Percentiles rank a stretch among this genome's conserved stretches.
Conservation (phyloP, 2,329 filamentous ascomycete species). For the Pseudogymnoascus sp. region DNA sequence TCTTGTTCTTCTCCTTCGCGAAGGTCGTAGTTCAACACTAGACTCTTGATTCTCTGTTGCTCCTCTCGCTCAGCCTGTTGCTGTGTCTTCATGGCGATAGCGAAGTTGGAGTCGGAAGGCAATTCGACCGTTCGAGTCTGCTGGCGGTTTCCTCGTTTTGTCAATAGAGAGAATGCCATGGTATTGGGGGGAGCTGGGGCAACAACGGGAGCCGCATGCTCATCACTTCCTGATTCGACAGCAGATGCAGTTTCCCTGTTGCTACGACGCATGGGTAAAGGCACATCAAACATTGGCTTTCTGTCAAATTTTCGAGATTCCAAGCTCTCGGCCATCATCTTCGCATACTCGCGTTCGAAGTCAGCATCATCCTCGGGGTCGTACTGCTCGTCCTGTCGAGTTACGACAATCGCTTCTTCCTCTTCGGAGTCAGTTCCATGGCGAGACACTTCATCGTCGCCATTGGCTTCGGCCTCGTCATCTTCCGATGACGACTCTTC, state of each 20-base stretch:
- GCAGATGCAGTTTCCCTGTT: conserved; percentile 48
- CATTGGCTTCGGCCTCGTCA: conserved; percentile 43
- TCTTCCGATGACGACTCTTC: conserved; percentile 36
- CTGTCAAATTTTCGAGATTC: conserved; percentile 95
- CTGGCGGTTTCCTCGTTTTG: conserved; percentile 91
- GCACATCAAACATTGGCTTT: conserved; percentile 91
- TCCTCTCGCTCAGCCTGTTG: conserved; percentile 93
- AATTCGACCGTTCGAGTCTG: conserved; percentile 87
- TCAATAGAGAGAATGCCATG: conserved; percentile 96
- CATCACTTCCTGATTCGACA: conserved; percentile 34
- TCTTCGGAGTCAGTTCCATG: conserved; percentile 59
- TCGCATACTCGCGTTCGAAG: conserved; percentile 95
- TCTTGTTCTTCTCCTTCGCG: conserved; percentile 73
- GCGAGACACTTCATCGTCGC: conserved; percentile 42
- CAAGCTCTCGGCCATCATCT: conserved; percentile 95
- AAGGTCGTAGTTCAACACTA: conserved; percentile 94
- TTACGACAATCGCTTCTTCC: conserved; percentile 87
- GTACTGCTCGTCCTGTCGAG: conserved; percentile 78
- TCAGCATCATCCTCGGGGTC: conserved; percentile 94
- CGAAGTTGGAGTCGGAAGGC: conserved; percentile 85
- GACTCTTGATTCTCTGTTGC: conserved; percentile 95
- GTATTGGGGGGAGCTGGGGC: conserved; percentile 42
- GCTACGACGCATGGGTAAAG: conserved; percentile 76
- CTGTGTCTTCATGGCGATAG: conserved; percentile 90
- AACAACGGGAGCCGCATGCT: conserved; percentile 25